Percentiles rank a stretch among this genome's conserved stretches.
phyloP scores from a whole-genome alignment of 768 basidiomycete species.

The Tulasnella sp. region DNA sequence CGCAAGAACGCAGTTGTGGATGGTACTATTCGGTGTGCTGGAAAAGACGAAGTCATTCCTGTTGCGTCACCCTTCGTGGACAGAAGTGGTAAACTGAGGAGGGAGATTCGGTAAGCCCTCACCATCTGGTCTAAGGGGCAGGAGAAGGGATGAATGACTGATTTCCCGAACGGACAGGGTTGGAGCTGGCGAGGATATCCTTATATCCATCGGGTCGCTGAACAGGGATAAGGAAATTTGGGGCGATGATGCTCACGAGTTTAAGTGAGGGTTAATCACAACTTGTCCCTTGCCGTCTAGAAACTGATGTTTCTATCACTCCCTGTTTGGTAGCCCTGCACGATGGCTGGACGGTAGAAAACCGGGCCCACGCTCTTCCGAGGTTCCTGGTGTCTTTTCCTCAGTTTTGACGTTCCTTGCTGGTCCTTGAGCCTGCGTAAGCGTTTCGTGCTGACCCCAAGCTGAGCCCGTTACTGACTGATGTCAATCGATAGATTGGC shows the following conservation, averaged over 20 bases:
- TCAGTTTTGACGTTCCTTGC: conserved; percentile 5
- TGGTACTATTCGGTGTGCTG: conserved; percentile 21
- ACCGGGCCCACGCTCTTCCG: not conserved
- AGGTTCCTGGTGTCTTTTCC: not conserved
- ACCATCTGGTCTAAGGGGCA: not conserved
- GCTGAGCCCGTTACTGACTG: conserved; percentile 53
- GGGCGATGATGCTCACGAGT: conserved; percentile 65
- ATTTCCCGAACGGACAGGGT: conserved; percentile 35
- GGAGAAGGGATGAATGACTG: not conserved
- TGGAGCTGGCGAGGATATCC: conserved; percentile 45
- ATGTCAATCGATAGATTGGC: not conserved
- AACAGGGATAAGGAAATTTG: conserved; percentile 60
- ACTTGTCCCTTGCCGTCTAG: not conserved
- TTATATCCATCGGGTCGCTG: conserved; percentile 56
- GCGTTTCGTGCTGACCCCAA: conserved; percentile 42
- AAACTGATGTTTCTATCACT: not conserved
- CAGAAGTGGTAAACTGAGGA: conserved; percentile 5
- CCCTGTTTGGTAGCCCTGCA: conserved; percentile 55
- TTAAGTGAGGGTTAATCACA: conserved; percentile 50
- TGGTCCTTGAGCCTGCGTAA: conserved; percentile 9
- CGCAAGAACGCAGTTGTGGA: conserved; percentile 26
- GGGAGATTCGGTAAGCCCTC: conserved; percentile 27
- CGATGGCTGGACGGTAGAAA: conserved; percentile 54
- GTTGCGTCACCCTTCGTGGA: conserved; percentile 30
- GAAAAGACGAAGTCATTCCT: conserved; percentile 31